Evolutionary conservation across 1,284 basidiomycete species (phyloP).

Genomic region (Rhodotorula sp.): DNA sequence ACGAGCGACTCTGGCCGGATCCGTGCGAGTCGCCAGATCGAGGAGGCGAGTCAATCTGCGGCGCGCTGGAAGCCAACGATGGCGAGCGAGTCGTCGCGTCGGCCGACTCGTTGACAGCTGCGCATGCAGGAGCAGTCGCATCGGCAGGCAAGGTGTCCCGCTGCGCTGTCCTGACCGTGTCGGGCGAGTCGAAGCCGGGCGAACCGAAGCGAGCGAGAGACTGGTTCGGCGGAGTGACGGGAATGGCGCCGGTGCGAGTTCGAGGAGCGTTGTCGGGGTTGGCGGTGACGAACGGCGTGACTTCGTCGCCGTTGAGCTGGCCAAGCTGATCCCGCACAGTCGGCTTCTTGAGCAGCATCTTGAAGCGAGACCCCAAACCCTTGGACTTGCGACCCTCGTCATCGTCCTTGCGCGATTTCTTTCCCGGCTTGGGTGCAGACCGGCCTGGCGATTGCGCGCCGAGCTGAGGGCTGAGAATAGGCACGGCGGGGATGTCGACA

Average conservation of each 20-base stretch:
- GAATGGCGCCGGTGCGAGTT: not conserved
- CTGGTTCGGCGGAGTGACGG: slow-evolving; percentile 30
- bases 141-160: too few species aligned
- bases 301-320: slow-evolving; percentile 38
- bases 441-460: not conserved
- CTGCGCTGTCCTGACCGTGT: not conserved
- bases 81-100: not conserved
- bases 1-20: slow-evolving; percentile 4
- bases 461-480: slow-evolving; percentile 17
- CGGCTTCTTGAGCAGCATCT: slow-evolving; percentile 7
- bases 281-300: slow-evolving; percentile 29
- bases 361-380: slow-evolving; percentile 17
- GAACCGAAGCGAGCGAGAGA: slow-evolving; percentile 12
- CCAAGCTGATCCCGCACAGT: slow-evolving; percentile 24
- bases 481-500: slow-evolving; percentile 31
- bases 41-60: not conserved
- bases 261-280: not conserved
- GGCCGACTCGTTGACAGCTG: slow-evolving; percentile 1
- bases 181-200: slow-evolving; percentile 13
- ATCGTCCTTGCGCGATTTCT: not conserved
- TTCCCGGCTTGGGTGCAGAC: not conserved
- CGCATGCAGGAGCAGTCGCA: not conserved
- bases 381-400: slow-evolving; percentile 6
- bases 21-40: not conserved
- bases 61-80: not conserved